Evolutionary conservation across 805 yeast species (phyloP), one percentile per base, ranked within the genome.

Genomic region (Candida alai): DNA sequence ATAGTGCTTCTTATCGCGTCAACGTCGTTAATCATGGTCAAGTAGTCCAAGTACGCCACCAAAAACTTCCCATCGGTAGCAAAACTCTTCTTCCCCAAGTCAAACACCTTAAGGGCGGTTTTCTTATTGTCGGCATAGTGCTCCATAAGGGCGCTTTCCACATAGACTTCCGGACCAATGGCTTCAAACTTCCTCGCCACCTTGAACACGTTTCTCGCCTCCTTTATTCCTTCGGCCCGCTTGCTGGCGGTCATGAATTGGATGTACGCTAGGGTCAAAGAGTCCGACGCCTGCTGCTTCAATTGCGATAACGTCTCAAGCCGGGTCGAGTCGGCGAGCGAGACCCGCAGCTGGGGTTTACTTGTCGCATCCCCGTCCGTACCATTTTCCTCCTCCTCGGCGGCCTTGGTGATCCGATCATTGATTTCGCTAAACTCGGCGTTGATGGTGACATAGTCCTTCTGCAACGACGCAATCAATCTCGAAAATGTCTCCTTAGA

Each of bases 61-160:
- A 87, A 68, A 51, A 79, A 89, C 16, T 69, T 74, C 4, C 82
- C 81, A 42, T 78, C 65, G 11, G 59, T 73, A 10, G 68, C 58
- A 23, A 65, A 75, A 28, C 61, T 51, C 51, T 78, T 84, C 63
- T 85, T 63, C 6, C 94, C 97, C 28, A 85, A 57, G 42, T 84
- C 94, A 54, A 86, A 81, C 13, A 89, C 78, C 51, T 80, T 80
- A 33, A 73, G 64, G 0, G 96, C 89, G 28, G 84, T 77, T 35
- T 76, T 79, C 16, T 71, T 61, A 41, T 80, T 83, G 40, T 75
- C 80, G 39, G 80, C 69, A 45, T 76, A 77, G 46, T 74, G 79
- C 52, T 90, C 98, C 65, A 88, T 68, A 52, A 76, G 65, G 1
- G 97, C 96, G 49, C 84, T 82, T 39, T 85, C 90, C 14, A 80